Evolutionary conservation across 2,329 filamentous ascomycete species (phyloP), one percentile per base, ranked within the genome.

Genomic region (Sporothrix brasiliensis): DNA sequence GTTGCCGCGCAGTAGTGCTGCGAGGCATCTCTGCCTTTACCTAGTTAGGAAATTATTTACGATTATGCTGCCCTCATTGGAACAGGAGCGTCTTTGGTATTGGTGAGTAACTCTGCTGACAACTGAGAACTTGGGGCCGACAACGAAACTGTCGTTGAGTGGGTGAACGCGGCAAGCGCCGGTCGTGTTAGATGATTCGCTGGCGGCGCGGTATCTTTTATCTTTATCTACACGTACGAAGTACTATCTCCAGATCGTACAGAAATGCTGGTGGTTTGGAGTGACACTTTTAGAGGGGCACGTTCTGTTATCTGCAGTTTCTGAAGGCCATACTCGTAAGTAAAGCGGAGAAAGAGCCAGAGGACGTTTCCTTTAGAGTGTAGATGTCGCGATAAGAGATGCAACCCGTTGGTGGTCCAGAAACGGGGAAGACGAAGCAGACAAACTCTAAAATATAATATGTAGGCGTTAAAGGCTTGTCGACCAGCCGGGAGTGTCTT

Each of bases 1-100:
- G 58, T 10, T 24, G 44, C 27, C n/a, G 21, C 47, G 44, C 24
- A 44, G 61, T 34, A 34, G 24, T 50, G 21, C 11, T 10, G 13
- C 4, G 19, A 21, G 19, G 16, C 10, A 21, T 10, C 2, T n/a
- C 1, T n/a, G 16, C 16, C 68, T 24, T 63, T 69, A 4, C 68
- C 68, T 21, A 9, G 54, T 41, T 52, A 61, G 68, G 68, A 13
- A 69, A 63, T 54, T 69, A 16, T 9, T 63, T 69, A 69, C 68
- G 68, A 69, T 2, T 16, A 24, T 44, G 19, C 21, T 41, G 56
- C 16, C 30, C 58, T 50, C 11, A 44, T 27, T 16, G 61, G 61
- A 24, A 44, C 24, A 65, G 44, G 24, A 30, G 27, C 61, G 11
- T 13, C n/a, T 2, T 49, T 49, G 10, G 41, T n/a, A 30, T 5